phyloP scores from a whole-genome alignment of 2,329 filamentous ascomycete species.

The Fonsecaea multimorphosa region DNA sequence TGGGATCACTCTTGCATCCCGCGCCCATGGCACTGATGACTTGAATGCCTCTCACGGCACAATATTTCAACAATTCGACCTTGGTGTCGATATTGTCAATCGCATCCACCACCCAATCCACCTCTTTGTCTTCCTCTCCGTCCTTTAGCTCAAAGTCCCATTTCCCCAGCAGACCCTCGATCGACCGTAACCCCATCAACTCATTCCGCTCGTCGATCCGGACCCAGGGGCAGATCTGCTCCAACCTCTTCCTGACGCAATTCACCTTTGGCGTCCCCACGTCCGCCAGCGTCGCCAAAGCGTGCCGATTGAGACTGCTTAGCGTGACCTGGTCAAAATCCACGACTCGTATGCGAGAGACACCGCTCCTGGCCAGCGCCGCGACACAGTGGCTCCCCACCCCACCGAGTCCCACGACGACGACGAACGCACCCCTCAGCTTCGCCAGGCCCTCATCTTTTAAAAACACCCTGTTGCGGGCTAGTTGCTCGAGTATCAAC shows the following conservation, averaged over 20 bases:
- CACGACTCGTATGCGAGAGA: constrained; percentile 83
- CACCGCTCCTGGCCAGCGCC: constrained; percentile 85
- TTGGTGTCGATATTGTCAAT: constrained; percentile 99
- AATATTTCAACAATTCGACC: constrained; percentile 87
- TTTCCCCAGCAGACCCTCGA: constrained; percentile 68
- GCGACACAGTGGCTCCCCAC: constrained; percentile 92
- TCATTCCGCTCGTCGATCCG: constrained; percentile 85
- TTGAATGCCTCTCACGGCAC: constrained; percentile 74
- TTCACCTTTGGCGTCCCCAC: constrained; percentile 92
- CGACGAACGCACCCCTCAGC: constrained; percentile 79
- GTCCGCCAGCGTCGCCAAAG: constrained; percentile 89
- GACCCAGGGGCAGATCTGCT: constrained; percentile 90
- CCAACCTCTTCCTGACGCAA: constrained; percentile 77
- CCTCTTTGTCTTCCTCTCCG: constrained; percentile 56
- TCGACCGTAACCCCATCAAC: constrained; percentile 74
- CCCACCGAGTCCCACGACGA: constrained; percentile 91
- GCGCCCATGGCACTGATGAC: constrained; percentile 97
- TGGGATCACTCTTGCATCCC: constrained; percentile 87
- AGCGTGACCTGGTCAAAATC: constrained; percentile 98
- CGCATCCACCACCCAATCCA: constrained; percentile 92
- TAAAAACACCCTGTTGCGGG: constrained; percentile 89
- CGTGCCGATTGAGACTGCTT: constrained; percentile 93
- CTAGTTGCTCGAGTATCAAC: constrained; percentile 91
- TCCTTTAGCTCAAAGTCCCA: constrained; percentile 64
- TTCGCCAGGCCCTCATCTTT: constrained; percentile 79